Conservation (phyloP, 305 asterid genomes). For the Salvia sclarea region DNA sequence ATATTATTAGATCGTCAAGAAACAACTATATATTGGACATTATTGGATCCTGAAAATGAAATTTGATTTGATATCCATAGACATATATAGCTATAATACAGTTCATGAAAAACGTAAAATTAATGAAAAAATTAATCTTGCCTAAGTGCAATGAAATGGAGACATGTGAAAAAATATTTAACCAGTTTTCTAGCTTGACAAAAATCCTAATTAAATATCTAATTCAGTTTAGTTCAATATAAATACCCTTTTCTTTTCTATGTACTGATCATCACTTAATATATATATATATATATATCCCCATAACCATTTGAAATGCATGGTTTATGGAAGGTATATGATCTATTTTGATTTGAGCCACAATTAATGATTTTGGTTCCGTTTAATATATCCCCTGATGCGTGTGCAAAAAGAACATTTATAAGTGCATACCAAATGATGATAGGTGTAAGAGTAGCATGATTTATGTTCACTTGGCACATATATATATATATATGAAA, state of each 20-base stretch:
- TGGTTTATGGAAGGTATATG: too few species aligned
- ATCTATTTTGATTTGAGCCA: neutral
- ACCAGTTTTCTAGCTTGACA: neutral
- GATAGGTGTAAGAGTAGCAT: neutral
- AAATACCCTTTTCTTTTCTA: too few species aligned
- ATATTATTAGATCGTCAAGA: too few species aligned
- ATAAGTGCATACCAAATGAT: conserved; percentile 3
- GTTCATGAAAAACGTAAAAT: neutral
- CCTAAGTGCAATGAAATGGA: neutral
- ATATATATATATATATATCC: too few species aligned
- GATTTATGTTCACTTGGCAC: neutral
- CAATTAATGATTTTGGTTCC: neutral
- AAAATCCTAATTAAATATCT: neutral
- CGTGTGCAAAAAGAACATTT: neutral
- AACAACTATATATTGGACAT: too few species aligned
- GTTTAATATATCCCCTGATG: neutral
- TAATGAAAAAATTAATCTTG: too few species aligned
- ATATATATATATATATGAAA: neutral
- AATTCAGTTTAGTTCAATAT: neutral
- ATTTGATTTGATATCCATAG: too few species aligned
- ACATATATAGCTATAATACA: too few species aligned
- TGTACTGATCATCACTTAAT: too few species aligned
- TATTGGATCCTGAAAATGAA: too few species aligned
- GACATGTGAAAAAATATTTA: too few species aligned
- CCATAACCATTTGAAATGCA: too few species aligned